Percentiles rank a stretch among this genome's conserved stretches.
These are phyloP conservation scores for Arthroderma uncinatum DNA, from an alignment of 2,329 filamentous ascomycete species.

Conservation along the genomic window DNA sequence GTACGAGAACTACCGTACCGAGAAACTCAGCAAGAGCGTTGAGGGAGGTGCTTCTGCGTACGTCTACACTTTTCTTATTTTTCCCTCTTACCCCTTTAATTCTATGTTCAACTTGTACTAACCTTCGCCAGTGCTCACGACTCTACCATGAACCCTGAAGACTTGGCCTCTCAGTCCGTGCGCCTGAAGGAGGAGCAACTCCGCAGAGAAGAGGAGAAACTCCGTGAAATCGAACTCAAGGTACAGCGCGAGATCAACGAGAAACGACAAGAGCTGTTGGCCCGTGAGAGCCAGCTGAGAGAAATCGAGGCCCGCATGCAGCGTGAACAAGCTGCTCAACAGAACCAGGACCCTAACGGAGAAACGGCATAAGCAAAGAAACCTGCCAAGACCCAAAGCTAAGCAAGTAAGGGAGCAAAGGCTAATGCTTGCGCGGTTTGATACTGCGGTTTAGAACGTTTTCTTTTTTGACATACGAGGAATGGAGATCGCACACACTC, in stretches of 20 bases:
- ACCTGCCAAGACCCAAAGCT: not conserved
- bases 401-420: not conserved
- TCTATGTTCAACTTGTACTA: constrained; percentile 5
- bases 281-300: constrained; percentile 94
- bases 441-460: constrained; percentile 5
- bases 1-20: constrained; percentile 99
- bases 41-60: constrained; percentile 82
- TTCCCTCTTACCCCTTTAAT: not conserved
- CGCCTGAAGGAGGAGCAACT: constrained; percentile 99
- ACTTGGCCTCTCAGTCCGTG: constrained; percentile 91
- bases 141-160: constrained; percentile 52
- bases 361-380: constrained; percentile 14
- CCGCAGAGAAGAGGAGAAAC: constrained; percentile 97
- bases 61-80: constrained; percentile 34
- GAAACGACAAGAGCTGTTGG: constrained; percentile 96
- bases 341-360: constrained; percentile 21
- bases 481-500: not conserved
- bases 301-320: constrained; percentile 98
- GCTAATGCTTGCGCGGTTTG: constrained; percentile 6
- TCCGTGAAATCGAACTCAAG: constrained; percentile 98
- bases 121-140: constrained; percentile 12
- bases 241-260: constrained; percentile 99
- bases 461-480: not conserved
- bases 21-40: constrained; percentile 99
- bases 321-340: constrained; percentile 54